A percentile compares a stretch with the other conserved stretches of the same genome.
phyloP scores from a whole-genome alignment of 2,329 filamentous ascomycete species.

The Botryotinia narcissicola region DNA sequence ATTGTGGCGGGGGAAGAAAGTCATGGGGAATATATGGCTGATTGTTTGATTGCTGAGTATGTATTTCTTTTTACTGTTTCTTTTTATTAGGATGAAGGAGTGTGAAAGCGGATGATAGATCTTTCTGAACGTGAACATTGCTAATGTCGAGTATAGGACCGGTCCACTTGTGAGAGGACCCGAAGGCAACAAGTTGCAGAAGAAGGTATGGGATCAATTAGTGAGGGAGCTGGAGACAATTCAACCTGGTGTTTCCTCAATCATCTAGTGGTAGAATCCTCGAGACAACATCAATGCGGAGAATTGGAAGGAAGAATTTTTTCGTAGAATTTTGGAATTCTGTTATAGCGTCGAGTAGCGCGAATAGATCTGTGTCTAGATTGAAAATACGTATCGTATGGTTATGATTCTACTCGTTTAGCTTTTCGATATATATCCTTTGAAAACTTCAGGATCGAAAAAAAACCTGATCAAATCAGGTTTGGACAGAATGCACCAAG shows the following conservation, averaged over 20 bases:
- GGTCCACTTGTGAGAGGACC: not conserved
- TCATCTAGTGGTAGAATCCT: not conserved
- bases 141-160: conserved; percentile 31
- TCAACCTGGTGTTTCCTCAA: not conserved
- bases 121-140: conserved; percentile 28
- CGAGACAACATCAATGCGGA: not conserved
- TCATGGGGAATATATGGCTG: conserved; percentile 13
- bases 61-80: not conserved
- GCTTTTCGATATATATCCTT: not conserved
- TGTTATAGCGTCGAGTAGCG: not conserved
- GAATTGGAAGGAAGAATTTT: not conserved
- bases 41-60: not conserved
- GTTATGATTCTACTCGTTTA: not conserved
- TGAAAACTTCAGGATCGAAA: not conserved
- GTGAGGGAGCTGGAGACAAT: not conserved
- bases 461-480: not conserved
- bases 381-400: not conserved
- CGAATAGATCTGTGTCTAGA: not conserved
- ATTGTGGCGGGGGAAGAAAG: conserved; percentile 1
- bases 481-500: not conserved
- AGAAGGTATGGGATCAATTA: conserved; percentile 40
- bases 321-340: not conserved
- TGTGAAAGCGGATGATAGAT: not conserved
- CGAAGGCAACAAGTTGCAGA: conserved; percentile 38
- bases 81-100: rapidly evolving